Percentiles rank a stretch among this genome's conserved stretches.
Conservation (phyloP, 768 basidiomycete genomes). For the Tylopilus sp. region DNA sequence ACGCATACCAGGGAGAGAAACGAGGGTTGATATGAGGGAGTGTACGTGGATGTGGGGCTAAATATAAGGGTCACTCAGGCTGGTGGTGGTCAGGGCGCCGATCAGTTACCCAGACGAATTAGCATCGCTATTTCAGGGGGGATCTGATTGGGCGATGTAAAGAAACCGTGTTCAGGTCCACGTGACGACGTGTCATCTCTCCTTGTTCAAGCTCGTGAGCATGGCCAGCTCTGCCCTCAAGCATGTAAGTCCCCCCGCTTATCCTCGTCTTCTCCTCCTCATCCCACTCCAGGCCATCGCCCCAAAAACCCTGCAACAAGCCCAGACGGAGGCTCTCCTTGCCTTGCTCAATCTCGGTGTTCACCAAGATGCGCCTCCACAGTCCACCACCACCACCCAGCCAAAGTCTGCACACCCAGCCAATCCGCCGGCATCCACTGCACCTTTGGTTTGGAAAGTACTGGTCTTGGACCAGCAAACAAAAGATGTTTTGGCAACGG, state of each 20-base stretch:
- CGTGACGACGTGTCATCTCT: constrained; percentile 13
- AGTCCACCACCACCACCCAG: constrained; percentile 7
- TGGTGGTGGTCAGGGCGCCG: neutral
- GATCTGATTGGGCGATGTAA: too few relatives aligned
- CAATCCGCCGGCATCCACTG: constrained; percentile 50
- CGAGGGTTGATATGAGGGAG: neutral
- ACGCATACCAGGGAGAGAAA: neutral
- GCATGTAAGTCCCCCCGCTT: constrained; percentile 33
- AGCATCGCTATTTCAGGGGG: too few relatives aligned
- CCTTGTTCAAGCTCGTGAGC: constrained; percentile 5
- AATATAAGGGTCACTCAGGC: neutral
- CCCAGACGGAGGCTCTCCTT: constrained; percentile 83
- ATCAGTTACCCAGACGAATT: too few relatives aligned
- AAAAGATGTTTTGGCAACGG: constrained; percentile 94
- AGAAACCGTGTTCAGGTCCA: neutral
- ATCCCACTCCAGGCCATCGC: constrained; percentile 37
- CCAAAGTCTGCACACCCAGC: constrained; percentile 36
- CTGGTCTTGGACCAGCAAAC: constrained; percentile 92
- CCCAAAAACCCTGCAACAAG: constrained; percentile 72
- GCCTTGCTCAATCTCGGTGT: constrained; percentile 81
- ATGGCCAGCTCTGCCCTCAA: constrained; percentile 47
- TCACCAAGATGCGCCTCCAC: constrained; percentile 34
- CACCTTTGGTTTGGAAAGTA: constrained; percentile 93
- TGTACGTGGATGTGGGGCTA: too few relatives aligned
- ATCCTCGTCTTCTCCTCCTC: constrained; percentile 15